These are phyloP conservation scores for Leishmania tarentolae DNA, from an alignment of 208 protist species.

Conservation along the genomic window DNA sequence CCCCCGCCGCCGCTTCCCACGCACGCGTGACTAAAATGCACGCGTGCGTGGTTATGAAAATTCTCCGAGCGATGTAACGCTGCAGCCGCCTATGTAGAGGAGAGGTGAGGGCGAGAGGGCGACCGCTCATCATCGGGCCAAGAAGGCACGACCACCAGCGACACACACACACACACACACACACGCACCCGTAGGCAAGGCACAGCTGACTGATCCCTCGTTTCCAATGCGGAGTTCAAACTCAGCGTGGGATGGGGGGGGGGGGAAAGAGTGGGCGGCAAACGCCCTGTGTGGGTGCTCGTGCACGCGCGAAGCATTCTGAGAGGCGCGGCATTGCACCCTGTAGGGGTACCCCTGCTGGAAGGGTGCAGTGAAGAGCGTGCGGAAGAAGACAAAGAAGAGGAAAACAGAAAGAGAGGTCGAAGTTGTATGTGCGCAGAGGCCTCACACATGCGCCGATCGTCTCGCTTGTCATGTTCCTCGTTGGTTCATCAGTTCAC, in stretches of 20 bases:
- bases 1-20: neutral
- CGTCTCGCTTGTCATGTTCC: neutral
- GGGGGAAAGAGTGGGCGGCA: neutral
- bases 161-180: neutral
- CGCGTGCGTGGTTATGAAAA: neutral
- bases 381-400: no score
- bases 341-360: neutral
- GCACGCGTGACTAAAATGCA: neutral
- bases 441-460: neutral
- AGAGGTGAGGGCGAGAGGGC: constrained; percentile 6
- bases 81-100: constrained; percentile 28
- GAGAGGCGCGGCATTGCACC: neutral
- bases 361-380: neutral
- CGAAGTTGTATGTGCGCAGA: neutral
- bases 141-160: neutral
- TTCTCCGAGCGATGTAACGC: constrained; percentile 39
- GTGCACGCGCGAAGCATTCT: neutral
- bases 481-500: neutral
- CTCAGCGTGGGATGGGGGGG: neutral
- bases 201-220: constrained; percentile 43
- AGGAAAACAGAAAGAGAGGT: neutral
- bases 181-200: constrained; percentile 20
- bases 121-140: neutral
- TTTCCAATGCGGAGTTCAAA: neutral
- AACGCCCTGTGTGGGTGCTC: neutral